Evolutionary conservation across 2,329 filamentous ascomycete genomes (phyloP).

Genomic region (Polychaeton citri): DNA sequence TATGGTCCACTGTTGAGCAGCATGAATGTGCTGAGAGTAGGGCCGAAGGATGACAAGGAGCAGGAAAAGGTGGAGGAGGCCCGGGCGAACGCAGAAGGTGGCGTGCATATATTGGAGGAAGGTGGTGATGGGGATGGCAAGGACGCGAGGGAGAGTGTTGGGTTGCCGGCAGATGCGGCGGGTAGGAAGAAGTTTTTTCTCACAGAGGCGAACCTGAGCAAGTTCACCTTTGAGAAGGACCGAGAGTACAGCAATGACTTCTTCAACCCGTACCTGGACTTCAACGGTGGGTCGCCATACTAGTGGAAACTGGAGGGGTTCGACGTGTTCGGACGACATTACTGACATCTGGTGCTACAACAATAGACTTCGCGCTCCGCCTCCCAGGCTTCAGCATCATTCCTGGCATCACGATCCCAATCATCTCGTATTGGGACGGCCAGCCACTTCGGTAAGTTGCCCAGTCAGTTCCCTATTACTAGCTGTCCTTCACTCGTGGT

Average conservation of each 20-base stretch:
- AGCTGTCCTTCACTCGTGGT: too few relatives aligned
- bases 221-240: constrained; percentile 49
- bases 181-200: constrained; percentile 50
- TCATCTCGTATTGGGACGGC: constrained; percentile 70
- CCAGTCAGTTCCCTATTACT: too few relatives aligned
- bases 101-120: constrained; percentile 42
- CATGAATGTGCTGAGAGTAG: constrained; percentile 65
- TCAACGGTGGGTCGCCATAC: constrained; percentile 53
- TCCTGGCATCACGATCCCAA: constrained; percentile 56
- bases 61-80: constrained; percentile 18
- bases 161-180: constrained; percentile 26
- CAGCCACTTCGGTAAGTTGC: constrained; percentile 55
- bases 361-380: constrained; percentile 52
- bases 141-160: constrained; percentile 24
- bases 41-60: constrained; percentile 29
- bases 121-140: constrained; percentile 34
- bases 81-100: constrained; percentile 48
- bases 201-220: constrained; percentile 38
- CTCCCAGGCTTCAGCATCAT: constrained; percentile 44
- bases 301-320: too few relatives aligned
- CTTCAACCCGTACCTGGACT: constrained; percentile 86
- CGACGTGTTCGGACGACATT: too few relatives aligned
- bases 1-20: constrained; percentile 71
- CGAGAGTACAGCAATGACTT: constrained; percentile 57
- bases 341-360: too few relatives aligned